Base-by-base conservation (phyloP, 1,139 yeast genomes). In the Blastobotrys proliferans region DNA sequence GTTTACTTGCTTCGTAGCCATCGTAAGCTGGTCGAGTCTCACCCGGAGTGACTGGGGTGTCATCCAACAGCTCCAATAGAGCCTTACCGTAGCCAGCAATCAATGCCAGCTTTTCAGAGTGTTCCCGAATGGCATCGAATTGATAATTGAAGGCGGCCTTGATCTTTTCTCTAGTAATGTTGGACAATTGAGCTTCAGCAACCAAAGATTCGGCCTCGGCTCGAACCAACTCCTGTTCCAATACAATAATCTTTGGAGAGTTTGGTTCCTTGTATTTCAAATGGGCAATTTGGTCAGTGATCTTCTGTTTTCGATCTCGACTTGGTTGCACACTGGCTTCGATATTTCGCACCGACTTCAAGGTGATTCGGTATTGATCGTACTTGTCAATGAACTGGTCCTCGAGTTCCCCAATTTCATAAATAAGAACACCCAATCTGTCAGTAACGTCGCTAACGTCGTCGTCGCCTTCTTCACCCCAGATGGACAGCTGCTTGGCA, bases 71-170 rank as follows among this genome's bases (percentile, higher is more conserved):
- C 74, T 92, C 97, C 65, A 92, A 78, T 52, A 92, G 73, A 40
- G 97, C 97, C 77, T 90, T 92, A 70, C 98, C 97, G 76, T 92
- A 92, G 57, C 97, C 97, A 56, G 97, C 97, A 72, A 92, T 87
- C 64, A 92, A 76, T 43, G 97, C 97, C 58, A 85, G 75, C 74
- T 92, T 92, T 76, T 92, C 98, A 58, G 95, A 83, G 72, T 84
- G 88, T 74, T 92, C 98, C 68, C 95, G 84, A 58, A 88, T 76
- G 49, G 97, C 88, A 66, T 92, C 98, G 64, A 92, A 92, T 71
- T 88, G 97, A 73, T 90, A 90, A 74, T 86, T 83, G 79, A 83
- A 92, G 43, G 97, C 95, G 57, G 95, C 94, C 79, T 94, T 90
- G 68, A 92, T 78, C 76, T 90, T 88, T 70, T 92, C 96, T 70